Conservation (phyloP, 352 stramenopile genomes). For the Blastocystis sp. region DNA sequence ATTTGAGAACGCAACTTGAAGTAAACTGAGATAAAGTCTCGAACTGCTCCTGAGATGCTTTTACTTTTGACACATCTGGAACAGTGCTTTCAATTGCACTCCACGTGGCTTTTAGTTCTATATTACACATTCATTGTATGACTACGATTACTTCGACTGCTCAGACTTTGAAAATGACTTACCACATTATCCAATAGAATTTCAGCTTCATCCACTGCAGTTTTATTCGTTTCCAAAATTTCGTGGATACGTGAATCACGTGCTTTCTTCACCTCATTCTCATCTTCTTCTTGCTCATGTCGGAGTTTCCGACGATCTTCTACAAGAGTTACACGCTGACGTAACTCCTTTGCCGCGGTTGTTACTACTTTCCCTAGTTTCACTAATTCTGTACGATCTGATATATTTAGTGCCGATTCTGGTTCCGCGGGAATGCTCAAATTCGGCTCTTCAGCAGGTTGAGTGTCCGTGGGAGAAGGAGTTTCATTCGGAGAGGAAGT, state of each 20-base stretch:
- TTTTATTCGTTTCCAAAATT: not conserved
- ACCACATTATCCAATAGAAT: slow-evolving; percentile 44
- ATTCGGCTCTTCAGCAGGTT: not conserved
- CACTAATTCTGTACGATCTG: not conserved
- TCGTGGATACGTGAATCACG: not conserved
- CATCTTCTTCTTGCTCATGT: not conserved
- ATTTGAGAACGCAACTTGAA: not conserved
- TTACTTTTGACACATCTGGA: not conserved
- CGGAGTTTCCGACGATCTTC: not conserved
- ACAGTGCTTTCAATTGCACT: not conserved
- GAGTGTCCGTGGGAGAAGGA: not conserved
- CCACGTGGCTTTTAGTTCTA: not conserved
- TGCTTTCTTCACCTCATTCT: not conserved
- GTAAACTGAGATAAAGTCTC: slow-evolving; percentile 3
- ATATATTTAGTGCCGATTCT: not conserved
- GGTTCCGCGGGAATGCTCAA: not conserved
- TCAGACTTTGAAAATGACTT: slow-evolving; percentile 18
- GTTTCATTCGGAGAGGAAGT: not conserved
- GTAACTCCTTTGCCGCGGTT: not conserved
- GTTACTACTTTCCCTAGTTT: not conserved
- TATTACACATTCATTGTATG: not conserved
- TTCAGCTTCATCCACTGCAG: not conserved
- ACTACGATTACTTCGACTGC: not conserved
- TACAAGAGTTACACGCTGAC: not conserved
- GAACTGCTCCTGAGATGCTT: slow-evolving; percentile 15